Conservation (phyloP, 176 grass and related monocot species). For the Aegilops tauschii region DNA sequence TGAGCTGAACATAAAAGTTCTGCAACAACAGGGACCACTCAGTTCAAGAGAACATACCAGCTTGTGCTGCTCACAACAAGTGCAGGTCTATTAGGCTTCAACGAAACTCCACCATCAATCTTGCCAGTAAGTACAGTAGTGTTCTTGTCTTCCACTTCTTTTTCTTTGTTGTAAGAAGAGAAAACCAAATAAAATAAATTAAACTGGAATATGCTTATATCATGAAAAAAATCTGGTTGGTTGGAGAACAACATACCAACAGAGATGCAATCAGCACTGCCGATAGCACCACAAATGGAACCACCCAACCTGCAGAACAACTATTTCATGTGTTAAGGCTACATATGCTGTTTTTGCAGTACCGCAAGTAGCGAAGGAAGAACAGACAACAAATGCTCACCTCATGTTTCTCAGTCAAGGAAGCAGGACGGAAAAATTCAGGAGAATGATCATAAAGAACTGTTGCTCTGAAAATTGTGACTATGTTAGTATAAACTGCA, state of each 20-base stretch:
- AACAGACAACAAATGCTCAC: constrained; percentile 42
- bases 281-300: constrained; percentile 63
- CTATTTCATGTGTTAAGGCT: constrained; percentile 47
- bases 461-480: constrained; percentile 57
- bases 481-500: constrained; percentile 22
- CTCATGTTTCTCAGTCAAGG: constrained; percentile 72
- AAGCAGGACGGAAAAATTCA: constrained; percentile 94
- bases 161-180: constrained; percentile 36
- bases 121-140: constrained; percentile 47
- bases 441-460: constrained; percentile 97
- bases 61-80: constrained; percentile 97
- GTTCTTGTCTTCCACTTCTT: constrained; percentile 32
- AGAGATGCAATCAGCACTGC: constrained; percentile 68
- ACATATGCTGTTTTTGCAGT: constrained; percentile 28
- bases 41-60: constrained; percentile 60
- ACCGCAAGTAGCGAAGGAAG: not conserved
- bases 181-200: not conserved
- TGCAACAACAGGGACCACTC: not conserved
- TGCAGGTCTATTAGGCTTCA: constrained; percentile 81
- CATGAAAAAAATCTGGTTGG: constrained; percentile 26
- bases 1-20: not conserved
- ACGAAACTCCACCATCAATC: constrained; percentile 43
- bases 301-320: constrained; percentile 76
- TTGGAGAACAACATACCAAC: constrained; percentile 53
- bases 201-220: constrained; percentile 20